Conservation (phyloP, 192 early-diverging fungal species). For the Podila epigama region DNA sequence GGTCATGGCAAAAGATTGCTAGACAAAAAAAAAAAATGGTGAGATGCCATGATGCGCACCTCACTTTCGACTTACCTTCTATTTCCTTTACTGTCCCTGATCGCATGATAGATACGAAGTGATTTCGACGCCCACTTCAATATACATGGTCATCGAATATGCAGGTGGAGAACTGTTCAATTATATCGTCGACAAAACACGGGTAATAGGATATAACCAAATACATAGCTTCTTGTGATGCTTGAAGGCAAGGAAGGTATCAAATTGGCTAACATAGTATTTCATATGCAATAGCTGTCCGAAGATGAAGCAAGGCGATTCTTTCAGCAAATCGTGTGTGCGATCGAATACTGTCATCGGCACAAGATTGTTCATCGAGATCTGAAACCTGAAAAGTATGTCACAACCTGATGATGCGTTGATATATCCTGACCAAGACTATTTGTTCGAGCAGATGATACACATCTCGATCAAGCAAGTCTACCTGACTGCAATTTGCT, state of each 20-base stretch:
- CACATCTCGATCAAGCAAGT: no score
- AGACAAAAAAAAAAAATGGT: no score
- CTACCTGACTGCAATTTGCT: no score
- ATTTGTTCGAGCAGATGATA: no score
- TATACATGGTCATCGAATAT: constrained; percentile 95
- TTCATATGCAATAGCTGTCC: constrained; percentile 59
- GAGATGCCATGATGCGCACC: no score
- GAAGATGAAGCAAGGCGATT: constrained; percentile 89
- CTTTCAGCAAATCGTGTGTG: constrained; percentile 97
- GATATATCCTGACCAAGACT: background rate
- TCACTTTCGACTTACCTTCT: background rate
- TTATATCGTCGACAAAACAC: constrained; percentile 83
- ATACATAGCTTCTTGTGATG: no score
- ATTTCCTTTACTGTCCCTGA: no score
- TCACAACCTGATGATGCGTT: background rate
- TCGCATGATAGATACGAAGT: constrained; percentile 92
- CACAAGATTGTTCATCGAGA: constrained; percentile 90
- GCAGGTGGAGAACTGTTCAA: constrained; percentile 87
- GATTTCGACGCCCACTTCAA: constrained; percentile 94
- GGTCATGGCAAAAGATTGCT: no score
- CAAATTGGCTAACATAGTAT: background rate
- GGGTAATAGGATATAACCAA: constrained; percentile 36
- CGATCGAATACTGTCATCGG: constrained; percentile 93
- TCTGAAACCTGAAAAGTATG: constrained; percentile 84
- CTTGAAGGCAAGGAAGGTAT: no score